Percentiles rank a stretch among this genome's conserved stretches.
Conservation (phyloP, 1,284 basidiomycete species). For the Lentinus polychrous region DNA sequence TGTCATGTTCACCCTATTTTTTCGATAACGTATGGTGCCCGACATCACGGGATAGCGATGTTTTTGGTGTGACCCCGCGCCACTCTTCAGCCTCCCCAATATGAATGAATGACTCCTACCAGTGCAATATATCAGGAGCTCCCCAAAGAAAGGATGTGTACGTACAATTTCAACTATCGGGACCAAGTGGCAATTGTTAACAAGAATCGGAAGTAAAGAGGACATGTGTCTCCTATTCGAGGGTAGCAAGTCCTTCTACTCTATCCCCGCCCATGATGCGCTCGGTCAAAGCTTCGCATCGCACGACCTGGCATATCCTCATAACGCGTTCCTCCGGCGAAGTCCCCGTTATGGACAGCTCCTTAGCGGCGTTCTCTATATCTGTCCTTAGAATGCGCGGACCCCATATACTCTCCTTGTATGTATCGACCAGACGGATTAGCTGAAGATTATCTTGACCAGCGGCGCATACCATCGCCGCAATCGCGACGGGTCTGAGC, state of each 20-base stretch:
- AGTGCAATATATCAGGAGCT: too few relatives aligned
- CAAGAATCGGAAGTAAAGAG: too few relatives aligned
- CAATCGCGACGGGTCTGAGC: slow-evolving; percentile 33
- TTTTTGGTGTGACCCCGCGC: too few relatives aligned
- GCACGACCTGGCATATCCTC: slow-evolving; percentile 32
- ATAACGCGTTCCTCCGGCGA: slow-evolving; percentile 16
- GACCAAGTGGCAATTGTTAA: too few relatives aligned
- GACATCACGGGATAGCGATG: too few relatives aligned
- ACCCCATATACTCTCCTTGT: slow-evolving; percentile 52
- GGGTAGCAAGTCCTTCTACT: slow-evolving; percentile 27
- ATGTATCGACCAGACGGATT: slow-evolving; percentile 46
- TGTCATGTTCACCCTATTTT: too few relatives aligned
- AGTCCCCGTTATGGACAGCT: slow-evolving; percentile 10
- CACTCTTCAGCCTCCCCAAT: too few relatives aligned
- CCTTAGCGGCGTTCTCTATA: slow-evolving; percentile 28
- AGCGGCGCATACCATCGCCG: slow-evolving; percentile 28
- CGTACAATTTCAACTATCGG: too few relatives aligned
- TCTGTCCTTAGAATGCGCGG: slow-evolving; percentile 34
- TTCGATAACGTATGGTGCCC: too few relatives aligned
- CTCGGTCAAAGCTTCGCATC: slow-evolving; percentile 46
- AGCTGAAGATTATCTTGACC: slow-evolving; percentile 24
- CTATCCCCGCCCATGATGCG: slow-evolving; percentile 50
- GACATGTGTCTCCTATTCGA: slow-evolving; percentile 17
- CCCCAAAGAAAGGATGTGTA: too few relatives aligned
- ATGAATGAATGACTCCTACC: too few relatives aligned